Conservation (phyloP, 495 filamentous ascomycete genomes). For the Cercophora scortea region DNA sequence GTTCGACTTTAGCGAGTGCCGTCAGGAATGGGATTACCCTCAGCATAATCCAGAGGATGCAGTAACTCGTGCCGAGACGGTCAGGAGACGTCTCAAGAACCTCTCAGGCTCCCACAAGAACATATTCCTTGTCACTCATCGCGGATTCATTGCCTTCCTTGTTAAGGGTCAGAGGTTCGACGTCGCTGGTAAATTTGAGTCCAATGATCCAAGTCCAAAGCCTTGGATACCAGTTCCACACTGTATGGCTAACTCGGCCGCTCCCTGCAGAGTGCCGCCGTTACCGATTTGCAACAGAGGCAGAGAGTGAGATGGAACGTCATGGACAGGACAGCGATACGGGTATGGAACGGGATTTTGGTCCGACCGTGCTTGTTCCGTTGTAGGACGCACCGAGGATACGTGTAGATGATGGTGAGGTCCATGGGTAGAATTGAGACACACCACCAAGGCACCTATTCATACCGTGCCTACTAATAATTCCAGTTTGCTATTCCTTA, state of each 20-base stretch:
- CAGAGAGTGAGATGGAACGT: neutral
- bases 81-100: neutral
- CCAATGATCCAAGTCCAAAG: neutral
- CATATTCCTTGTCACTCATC: slow-evolving; percentile 1
- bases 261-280: neutral
- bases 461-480: too few species aligned
- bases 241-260: too few species aligned
- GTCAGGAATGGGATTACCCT: slow-evolving; percentile 1
- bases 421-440: neutral
- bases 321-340: neutral
- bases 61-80: neutral
- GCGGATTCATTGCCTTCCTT: neutral
- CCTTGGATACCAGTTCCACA: neutral
- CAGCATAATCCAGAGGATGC: neutral
- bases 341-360: neutral
- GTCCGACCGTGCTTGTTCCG: neutral
- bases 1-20: neutral
- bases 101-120: neutral
- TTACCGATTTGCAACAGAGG: neutral
- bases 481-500: too few species aligned
- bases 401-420: neutral
- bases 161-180: slow-evolving; percentile 1
- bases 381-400: neutral
- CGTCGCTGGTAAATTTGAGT: neutral
- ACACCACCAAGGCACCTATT: too few species aligned